A percentile compares a stretch with the other conserved stretches of the same genome.
Conservation (phyloP, 83 land plant species). For the Diphasiastrum complanatum region DNA sequence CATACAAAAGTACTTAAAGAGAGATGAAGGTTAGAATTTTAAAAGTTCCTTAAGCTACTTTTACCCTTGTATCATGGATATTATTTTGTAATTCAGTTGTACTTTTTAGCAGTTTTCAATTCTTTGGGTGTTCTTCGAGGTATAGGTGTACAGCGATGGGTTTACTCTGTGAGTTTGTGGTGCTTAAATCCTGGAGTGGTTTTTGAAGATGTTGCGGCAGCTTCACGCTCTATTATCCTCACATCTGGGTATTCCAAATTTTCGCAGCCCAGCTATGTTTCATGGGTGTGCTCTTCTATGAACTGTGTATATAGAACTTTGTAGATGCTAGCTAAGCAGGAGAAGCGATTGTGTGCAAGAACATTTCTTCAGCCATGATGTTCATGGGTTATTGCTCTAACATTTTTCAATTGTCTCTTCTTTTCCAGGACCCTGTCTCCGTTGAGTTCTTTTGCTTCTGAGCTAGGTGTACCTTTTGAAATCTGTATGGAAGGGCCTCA, state of each 20-base stretch:
- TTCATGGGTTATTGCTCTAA: too few relatives aligned
- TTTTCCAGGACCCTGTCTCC: constrained; percentile 81
- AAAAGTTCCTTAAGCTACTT: neutral
- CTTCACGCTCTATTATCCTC: constrained; percentile 64
- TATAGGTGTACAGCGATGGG: constrained; percentile 44
- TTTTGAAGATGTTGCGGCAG: constrained; percentile 65
- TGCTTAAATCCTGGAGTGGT: constrained; percentile 94
- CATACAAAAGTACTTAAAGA: constrained; percentile 60
- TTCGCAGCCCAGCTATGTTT: too few relatives aligned
- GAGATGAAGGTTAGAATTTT: constrained; percentile 50
- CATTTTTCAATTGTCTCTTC: neutral
- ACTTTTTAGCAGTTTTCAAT: neutral
- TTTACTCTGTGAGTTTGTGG: constrained; percentile 59
- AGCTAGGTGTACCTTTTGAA: constrained; percentile 89
- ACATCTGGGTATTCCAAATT: constrained; percentile 99
- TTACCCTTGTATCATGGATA: neutral
- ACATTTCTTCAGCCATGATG: too few relatives aligned
- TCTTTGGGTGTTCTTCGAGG: constrained; percentile 28
- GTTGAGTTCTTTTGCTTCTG: constrained; percentile 86
- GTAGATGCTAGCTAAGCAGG: too few relatives aligned
- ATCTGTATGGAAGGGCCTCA: constrained; percentile 88
- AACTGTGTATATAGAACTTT: too few relatives aligned
- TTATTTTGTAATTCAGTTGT: neutral
- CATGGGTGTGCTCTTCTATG: too few relatives aligned
- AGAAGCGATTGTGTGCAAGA: too few relatives aligned